Percentiles rank a stretch among this genome's conserved stretches.
Evolutionary conservation across 495 filamentous ascomycete species (phyloP).

Genomic region (Choiromyces venosus): DNA sequence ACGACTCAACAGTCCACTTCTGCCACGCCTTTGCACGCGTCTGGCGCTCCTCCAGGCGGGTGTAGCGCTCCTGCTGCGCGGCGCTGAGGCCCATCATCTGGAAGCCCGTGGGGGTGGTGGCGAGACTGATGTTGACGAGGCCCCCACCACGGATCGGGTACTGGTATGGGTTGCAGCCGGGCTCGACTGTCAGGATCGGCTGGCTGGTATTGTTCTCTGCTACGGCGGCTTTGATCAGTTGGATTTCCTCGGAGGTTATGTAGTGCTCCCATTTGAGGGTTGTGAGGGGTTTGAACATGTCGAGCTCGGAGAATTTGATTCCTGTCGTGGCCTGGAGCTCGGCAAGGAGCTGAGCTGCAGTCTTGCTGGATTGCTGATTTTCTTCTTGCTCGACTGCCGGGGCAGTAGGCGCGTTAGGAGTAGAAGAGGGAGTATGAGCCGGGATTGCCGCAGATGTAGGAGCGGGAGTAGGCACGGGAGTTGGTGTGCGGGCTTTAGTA

Average conservation of each 20-base stretch:
- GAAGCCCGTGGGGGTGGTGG: slow-evolving; percentile 74
- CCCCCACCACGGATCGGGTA: slow-evolving; percentile 27
- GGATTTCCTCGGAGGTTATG: slow-evolving; percentile 49
- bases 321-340: slow-evolving; percentile 50
- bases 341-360: slow-evolving; percentile 49
- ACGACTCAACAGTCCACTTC: slow-evolving; percentile 22
- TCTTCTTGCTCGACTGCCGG: background rate
- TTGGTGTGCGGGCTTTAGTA: background rate
- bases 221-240: slow-evolving; percentile 19
- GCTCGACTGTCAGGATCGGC: background rate
- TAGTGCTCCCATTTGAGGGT: slow-evolving; percentile 51
- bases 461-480: background rate
- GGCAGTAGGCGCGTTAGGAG: background rate
- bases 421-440: background rate
- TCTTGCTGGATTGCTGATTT: slow-evolving; percentile 34
- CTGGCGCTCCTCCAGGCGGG: slow-evolving; percentile 62
- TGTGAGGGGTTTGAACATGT: slow-evolving; percentile 54
- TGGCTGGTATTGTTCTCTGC: slow-evolving; percentile 2
- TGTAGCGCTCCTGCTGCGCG: slow-evolving; percentile 70
- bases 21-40: slow-evolving; percentile 25
- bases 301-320: slow-evolving; percentile 49
- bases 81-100: slow-evolving; percentile 67
- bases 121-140: slow-evolving; percentile 46
- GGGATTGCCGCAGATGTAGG: background rate
- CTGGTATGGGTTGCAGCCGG: background rate